Evolutionary conservation across 192 early-diverging fungal genomes (phyloP), one percentile per base, ranked within the genome.

Genomic region (Coemansia sp.): DNA sequence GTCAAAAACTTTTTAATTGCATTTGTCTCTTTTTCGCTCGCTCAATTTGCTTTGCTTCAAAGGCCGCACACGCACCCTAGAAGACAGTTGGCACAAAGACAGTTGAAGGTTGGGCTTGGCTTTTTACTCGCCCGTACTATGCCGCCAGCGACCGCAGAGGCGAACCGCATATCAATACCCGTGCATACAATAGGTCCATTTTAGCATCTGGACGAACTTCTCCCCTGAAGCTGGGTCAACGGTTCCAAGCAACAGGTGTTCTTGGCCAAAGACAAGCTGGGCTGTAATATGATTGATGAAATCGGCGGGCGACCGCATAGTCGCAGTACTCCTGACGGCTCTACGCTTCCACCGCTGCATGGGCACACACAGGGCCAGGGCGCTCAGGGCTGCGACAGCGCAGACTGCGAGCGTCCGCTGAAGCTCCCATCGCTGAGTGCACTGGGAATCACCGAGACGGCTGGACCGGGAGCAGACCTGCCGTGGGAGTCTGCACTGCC

Each of bases 391-490:
- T 79, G 76, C 47, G 67, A 62, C 35, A 66, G 62, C 60, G 67
- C 63, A 6, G 76, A 63, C 19, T 79, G 76, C 57, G 61, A 53
- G 15, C 59, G 54, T 43, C 70, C 76, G 32, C 62, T 79, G 32
- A 65, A 49, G 59, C 67, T 79, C 2, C 76, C 76, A 38, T 79
- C 76, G 22, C 76, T 79, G 14, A 65, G 70, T 21, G 76, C 76
- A 23, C 67, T 79, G 14, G 76, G 70, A 4, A 72, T 78, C 22
- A 59, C 50, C 52, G 57, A 64, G 50, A 51, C 60, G 25, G 48
- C 47, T 24, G 49, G 23, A 35, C 22, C 41, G 17, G 47, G 15
- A 17, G 37, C 55, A 27, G 64, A 14, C 7, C 41, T 24, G 17
- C 32, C 32, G 32, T 32, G 32, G 32, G 32, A 32, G 32, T 1